Conservation (phyloP, 176 grass and related monocot species). For the Triticum dicoccoides region DNA sequence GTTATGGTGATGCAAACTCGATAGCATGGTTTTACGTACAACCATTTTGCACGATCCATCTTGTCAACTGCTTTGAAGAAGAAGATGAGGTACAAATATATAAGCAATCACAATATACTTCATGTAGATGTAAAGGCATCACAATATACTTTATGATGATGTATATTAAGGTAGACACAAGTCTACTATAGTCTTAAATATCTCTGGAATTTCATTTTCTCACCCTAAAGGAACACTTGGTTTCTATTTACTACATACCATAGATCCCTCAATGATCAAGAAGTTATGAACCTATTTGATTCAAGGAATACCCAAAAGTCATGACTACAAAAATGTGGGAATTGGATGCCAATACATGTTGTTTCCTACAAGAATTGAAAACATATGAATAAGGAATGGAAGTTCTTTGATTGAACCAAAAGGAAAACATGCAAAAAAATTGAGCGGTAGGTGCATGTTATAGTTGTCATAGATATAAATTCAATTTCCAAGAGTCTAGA, state of each 20-base stretch:
- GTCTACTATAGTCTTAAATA: background rate
- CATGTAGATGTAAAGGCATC: background rate
- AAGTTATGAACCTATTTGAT: background rate
- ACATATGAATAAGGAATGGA: background rate
- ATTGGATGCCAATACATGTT: background rate
- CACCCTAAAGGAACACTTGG: background rate
- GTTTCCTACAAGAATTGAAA: background rate
- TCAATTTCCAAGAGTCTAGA: background rate
- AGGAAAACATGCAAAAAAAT: background rate
- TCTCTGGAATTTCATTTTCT: background rate
- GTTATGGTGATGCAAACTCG: conserved; percentile 26
- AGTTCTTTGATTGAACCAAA: background rate
- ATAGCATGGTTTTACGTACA: conserved; percentile 32
- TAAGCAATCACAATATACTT: background rate
- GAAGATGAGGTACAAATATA: conserved; percentile 18
- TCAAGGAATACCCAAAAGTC: background rate
- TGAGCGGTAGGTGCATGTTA: background rate
- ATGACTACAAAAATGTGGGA: background rate
- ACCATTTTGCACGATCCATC: conserved; percentile 35
- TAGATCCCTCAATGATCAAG: background rate
- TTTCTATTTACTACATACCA: background rate
- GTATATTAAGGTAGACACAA: background rate
- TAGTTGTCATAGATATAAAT: background rate
- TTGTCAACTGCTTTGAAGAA: conserved; percentile 30
- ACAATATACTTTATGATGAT: too few species aligned